Conservation (phyloP, 75 land plant genomes). For the Sequoia sempervirens region DNA sequence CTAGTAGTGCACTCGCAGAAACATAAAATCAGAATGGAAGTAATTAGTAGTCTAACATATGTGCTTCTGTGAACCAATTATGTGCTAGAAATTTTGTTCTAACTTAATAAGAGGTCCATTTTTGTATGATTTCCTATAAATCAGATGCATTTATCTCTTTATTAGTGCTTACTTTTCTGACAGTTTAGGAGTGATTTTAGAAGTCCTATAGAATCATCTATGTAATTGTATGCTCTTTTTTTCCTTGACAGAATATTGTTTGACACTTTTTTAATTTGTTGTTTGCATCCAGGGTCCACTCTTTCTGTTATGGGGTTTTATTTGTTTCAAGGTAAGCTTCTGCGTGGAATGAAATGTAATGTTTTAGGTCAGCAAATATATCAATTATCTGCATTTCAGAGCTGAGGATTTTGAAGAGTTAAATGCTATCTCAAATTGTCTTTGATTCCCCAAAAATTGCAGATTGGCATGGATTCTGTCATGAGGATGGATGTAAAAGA, state of each 20-base stretch:
- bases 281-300: slow-evolving; percentile 43
- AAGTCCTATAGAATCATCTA: not conserved
- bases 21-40: not conserved
- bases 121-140: not conserved
- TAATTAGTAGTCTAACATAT: not conserved
- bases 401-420: not conserved
- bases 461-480: slow-evolving; percentile 82
- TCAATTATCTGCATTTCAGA: not conserved
- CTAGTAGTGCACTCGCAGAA: not conserved
- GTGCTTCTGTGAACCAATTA: too few species aligned
- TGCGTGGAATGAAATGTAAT: not conserved
- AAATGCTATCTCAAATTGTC: not conserved
- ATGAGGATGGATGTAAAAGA: slow-evolving; percentile 64
- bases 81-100: not conserved
- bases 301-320: slow-evolving; percentile 59
- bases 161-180: not conserved
- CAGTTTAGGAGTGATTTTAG: not conserved
- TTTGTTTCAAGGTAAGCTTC: slow-evolving; percentile 66
- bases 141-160: not conserved
- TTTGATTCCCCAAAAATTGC: slow-evolving; percentile 16
- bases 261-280: not conserved
- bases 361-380: not conserved
- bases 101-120: not conserved
- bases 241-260: not conserved
- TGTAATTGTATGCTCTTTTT: not conserved